phyloP scores from a whole-genome alignment of 2,329 filamentous ascomycete species.

The Monosporascus sp. region DNA sequence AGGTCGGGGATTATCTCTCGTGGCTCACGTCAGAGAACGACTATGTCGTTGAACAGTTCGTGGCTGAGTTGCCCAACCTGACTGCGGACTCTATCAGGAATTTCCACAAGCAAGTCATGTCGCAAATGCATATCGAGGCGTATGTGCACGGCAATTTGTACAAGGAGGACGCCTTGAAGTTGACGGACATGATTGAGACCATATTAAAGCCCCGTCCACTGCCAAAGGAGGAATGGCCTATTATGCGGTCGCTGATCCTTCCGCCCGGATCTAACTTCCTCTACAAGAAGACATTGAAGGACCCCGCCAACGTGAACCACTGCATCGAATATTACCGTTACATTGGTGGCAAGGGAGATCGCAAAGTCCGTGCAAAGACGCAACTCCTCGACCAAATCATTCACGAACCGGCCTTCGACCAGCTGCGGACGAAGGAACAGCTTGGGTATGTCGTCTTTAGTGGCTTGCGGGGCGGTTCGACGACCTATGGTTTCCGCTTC shows the following conservation, averaged over 20 bases:
- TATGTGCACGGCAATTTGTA: conserved; percentile 90
- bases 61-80: conserved; percentile 70
- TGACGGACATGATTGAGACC: conserved; percentile 77
- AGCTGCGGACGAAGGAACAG: conserved; percentile 93
- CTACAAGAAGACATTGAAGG: conserved; percentile 74
- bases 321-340: conserved; percentile 76
- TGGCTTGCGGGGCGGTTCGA: conserved; percentile 65
- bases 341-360: conserved; percentile 64
- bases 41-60: conserved; percentile 75
- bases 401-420: conserved; percentile 90
- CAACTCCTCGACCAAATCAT: conserved; percentile 84
- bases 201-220: conserved; percentile 70
- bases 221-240: conserved; percentile 73
- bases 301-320: conserved; percentile 85
- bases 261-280: conserved; percentile 78
- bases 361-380: conserved; percentile 67
- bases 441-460: conserved; percentile 95
- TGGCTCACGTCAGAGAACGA: conserved; percentile 75
- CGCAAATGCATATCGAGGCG: conserved; percentile 82
- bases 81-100: conserved; percentile 68
- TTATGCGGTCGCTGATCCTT: conserved; percentile 70
- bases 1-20: conserved; percentile 76
- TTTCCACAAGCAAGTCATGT: conserved; percentile 76
- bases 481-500: conserved; percentile 79
- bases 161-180: conserved; percentile 83